These are phyloP conservation scores for Mycena venus DNA, from an alignment of 768 basidiomycete genomes.

Conservation along the genomic window DNA sequence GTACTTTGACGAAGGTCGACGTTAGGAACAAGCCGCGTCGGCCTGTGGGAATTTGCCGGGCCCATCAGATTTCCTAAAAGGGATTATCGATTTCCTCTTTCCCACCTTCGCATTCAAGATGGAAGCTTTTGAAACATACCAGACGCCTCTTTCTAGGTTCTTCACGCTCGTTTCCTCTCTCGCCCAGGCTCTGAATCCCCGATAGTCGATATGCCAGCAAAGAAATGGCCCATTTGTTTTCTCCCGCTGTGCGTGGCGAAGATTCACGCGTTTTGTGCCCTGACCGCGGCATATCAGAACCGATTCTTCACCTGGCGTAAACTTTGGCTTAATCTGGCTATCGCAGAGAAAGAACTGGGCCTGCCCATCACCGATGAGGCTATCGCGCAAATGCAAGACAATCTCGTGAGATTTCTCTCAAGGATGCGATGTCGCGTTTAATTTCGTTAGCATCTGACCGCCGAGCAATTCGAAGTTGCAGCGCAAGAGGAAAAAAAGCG, in stretches of 20 bases:
- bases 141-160: slow-evolving; percentile 86
- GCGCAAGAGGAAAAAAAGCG: slow-evolving; percentile 97
- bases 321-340: slow-evolving; percentile 96
- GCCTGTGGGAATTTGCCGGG: too few species aligned
- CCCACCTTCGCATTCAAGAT: not conserved
- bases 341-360: slow-evolving; percentile 96
- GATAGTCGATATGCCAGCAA: slow-evolving; percentile 97
- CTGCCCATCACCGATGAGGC: slow-evolving; percentile 91
- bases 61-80: too few species aligned
- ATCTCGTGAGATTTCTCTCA: slow-evolving; percentile 71
- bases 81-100: too few species aligned
- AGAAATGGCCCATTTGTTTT: slow-evolving; percentile 98
- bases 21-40: too few species aligned
- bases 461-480: slow-evolving; percentile 91
- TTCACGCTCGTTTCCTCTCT: not conserved
- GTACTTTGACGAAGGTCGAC: too few species aligned
- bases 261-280: slow-evolving; percentile 1
- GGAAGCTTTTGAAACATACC: slow-evolving; percentile 78
- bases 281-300: slow-evolving; percentile 65
- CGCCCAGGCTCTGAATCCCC: not conserved
- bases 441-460: slow-evolving; percentile 76
- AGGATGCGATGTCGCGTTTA: not conserved
- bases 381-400: slow-evolving; percentile 93
- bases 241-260: slow-evolving; percentile 76
- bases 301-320: slow-evolving; percentile 96